Evolutionary conservation across 2,329 filamentous ascomycete species (phyloP).

Genomic region (Metarhizium humberi): DNA sequence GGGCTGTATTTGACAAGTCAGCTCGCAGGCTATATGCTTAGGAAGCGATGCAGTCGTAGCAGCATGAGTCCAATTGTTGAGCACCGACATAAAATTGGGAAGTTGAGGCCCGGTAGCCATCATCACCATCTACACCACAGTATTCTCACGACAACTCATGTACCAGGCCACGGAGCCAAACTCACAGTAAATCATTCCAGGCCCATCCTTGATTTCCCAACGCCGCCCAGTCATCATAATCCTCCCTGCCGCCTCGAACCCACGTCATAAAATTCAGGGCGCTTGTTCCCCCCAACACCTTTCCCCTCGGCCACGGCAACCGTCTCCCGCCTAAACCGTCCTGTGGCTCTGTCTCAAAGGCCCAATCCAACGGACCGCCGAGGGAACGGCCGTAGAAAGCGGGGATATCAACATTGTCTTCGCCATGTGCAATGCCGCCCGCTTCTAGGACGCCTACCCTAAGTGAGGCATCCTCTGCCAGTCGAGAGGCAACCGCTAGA

Average conservation of each 20-base stretch:
- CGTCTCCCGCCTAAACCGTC: constrained; percentile 26
- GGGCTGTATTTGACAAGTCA: constrained; percentile 26
- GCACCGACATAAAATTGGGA: too few relatives aligned
- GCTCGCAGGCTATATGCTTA: background rate
- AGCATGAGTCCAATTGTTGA: too few relatives aligned
- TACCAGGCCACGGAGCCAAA: background rate
- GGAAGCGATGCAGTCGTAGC: too few relatives aligned
- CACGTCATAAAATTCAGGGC: constrained; percentile 51
- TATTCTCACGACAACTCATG: background rate
- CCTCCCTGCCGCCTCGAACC: constrained; percentile 34
- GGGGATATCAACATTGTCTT: constrained; percentile 28
- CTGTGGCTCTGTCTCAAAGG: constrained; percentile 30
- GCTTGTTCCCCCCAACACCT: constrained; percentile 52
- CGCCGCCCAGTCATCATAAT: constrained; percentile 47
- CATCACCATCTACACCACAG: background rate
- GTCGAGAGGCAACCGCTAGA: constrained; percentile 36
- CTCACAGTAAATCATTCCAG: constrained; percentile 34
- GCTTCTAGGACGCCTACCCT: constrained; percentile 24
- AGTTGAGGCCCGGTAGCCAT: background rate
- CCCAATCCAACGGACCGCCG: constrained; percentile 30
- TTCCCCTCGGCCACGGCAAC: constrained; percentile 33
- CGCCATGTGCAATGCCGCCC: constrained; percentile 16
- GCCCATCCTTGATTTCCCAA: constrained; percentile 51
- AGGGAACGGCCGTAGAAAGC: constrained; percentile 26
- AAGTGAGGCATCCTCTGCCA: constrained; percentile 28